Evolutionary conservation across 2,329 filamentous ascomycete genomes (phyloP).

Genomic region (Calonectria fujianensis): DNA sequence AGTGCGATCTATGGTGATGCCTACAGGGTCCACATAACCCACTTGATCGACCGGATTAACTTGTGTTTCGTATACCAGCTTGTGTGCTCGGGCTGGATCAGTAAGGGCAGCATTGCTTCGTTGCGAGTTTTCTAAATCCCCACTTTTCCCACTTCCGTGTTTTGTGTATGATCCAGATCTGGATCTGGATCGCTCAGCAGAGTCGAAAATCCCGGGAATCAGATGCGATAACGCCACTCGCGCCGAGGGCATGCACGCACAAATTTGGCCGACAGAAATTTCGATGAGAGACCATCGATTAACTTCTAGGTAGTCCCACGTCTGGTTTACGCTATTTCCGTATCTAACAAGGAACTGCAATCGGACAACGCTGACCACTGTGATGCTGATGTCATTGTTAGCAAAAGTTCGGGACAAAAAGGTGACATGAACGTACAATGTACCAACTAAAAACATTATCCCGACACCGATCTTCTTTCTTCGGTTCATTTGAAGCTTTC

Average conservation of each 20-base stretch:
- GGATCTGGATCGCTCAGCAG: background rate
- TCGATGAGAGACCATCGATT: slow-evolving; percentile 14
- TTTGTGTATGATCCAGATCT: background rate
- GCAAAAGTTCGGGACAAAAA: background rate
- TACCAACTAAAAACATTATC: slow-evolving; percentile 1
- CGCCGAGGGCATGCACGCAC: slow-evolving; percentile 9
- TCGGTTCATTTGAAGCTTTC: background rate
- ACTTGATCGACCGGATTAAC: background rate
- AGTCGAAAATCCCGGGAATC: background rate
- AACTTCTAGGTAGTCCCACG: slow-evolving; percentile 13
- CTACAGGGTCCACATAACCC: slow-evolving; percentile 1
- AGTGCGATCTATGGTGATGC: slow-evolving; percentile 4
- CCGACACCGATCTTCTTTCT: slow-evolving; percentile 10
- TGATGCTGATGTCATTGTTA: background rate
- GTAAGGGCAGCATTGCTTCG: background rate
- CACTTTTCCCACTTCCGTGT: background rate
- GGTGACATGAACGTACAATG: background rate
- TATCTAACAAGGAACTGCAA: slow-evolving; percentile 16
- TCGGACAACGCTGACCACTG: slow-evolving; percentile 8
- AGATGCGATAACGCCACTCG: slow-evolving; percentile 4
- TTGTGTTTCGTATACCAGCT: background rate
- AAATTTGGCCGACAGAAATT: slow-evolving; percentile 13
- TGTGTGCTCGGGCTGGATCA: background rate
- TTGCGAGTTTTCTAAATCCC: background rate
- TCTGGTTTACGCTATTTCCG: background rate